These are phyloP conservation scores for Capsicum pubescens DNA, from an alignment of 257 asterid genomes.

Conservation along the genomic window DNA sequence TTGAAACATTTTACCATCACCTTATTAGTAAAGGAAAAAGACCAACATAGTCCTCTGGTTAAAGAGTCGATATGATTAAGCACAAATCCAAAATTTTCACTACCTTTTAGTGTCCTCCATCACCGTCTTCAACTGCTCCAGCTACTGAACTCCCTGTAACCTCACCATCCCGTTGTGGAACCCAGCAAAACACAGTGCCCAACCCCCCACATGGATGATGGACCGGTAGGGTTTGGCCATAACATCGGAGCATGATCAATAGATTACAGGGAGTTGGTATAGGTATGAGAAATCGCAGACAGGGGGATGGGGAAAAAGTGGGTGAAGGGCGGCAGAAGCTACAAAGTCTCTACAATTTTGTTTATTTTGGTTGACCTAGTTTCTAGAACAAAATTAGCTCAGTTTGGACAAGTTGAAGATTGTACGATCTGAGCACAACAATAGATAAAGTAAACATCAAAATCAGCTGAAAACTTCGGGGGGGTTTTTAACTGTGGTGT, in stretches of 20 bases:
- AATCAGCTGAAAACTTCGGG: not conserved
- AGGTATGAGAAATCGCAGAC: not conserved
- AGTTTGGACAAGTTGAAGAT: slow-evolving; percentile 4
- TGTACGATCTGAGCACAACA: not conserved
- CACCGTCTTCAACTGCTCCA: slow-evolving; percentile 13
- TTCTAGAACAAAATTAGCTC: not conserved
- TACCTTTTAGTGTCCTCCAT: not conserved
- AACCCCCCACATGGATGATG: not conserved
- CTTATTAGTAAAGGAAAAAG: not conserved
- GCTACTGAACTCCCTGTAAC: not conserved
- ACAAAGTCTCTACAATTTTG: not conserved
- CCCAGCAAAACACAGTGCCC: slow-evolving; percentile 10
- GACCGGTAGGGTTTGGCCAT: not conserved
- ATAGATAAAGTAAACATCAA: not conserved
- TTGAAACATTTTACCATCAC: not conserved
- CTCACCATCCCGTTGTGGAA: not conserved
- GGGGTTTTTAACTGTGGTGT: too few relatives aligned
- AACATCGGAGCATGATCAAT: not conserved
- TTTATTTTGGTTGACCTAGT: not conserved
- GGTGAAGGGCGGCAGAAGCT: not conserved
- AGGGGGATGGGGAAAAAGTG: not conserved
- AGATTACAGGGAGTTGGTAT: not conserved
- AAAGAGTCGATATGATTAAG: not conserved
- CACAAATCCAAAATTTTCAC: slow-evolving; percentile 4
- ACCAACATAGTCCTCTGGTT: not conserved